phyloP scores from a whole-genome alignment of 2,329 filamentous ascomycete species.

The Cladosporium sp. region DNA sequence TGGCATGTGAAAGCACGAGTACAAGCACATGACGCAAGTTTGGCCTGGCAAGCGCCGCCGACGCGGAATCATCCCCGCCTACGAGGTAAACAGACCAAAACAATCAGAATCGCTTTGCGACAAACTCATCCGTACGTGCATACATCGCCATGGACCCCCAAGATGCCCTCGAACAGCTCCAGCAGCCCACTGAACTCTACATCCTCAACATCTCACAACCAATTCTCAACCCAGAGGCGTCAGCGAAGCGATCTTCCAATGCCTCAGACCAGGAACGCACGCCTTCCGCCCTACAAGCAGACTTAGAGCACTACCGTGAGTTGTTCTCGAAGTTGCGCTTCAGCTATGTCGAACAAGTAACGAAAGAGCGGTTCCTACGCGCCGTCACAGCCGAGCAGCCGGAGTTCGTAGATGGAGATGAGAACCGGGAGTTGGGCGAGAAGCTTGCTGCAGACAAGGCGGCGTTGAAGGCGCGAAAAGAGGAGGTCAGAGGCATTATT shows the following conservation, averaged over 20 bases:
- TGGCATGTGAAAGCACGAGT: constrained; percentile 14
- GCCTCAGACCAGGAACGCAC: constrained; percentile 70
- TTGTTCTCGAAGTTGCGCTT: constrained; percentile 95
- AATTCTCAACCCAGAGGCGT: constrained; percentile 38
- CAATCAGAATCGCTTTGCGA: background rate
- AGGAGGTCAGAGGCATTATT: constrained; percentile 73
- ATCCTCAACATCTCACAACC: constrained; percentile 53
- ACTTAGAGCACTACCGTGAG: constrained; percentile 89
- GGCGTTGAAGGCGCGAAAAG: constrained; percentile 76
- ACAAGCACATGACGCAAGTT: constrained; percentile 12
- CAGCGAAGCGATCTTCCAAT: constrained; percentile 66
- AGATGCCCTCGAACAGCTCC: constrained; percentile 45
- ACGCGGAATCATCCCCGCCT: background rate
- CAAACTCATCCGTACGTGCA: background rate
- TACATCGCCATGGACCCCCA: constrained; percentile 25
- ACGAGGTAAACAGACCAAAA: background rate
- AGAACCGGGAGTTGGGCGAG: constrained; percentile 77
- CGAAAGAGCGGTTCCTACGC: constrained; percentile 95
- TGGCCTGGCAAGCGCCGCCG: background rate
- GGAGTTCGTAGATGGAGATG: constrained; percentile 75
- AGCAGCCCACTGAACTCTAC: constrained; percentile 63
- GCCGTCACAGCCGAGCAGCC: constrained; percentile 90
- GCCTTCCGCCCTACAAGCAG: constrained; percentile 76
- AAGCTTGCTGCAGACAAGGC: constrained; percentile 72
- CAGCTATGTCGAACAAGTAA: constrained; percentile 97